These are phyloP conservation scores for Gnomoniopsis smithogilvyi DNA, from an alignment of 2,329 filamentous ascomycete species.

Conservation along the genomic window DNA sequence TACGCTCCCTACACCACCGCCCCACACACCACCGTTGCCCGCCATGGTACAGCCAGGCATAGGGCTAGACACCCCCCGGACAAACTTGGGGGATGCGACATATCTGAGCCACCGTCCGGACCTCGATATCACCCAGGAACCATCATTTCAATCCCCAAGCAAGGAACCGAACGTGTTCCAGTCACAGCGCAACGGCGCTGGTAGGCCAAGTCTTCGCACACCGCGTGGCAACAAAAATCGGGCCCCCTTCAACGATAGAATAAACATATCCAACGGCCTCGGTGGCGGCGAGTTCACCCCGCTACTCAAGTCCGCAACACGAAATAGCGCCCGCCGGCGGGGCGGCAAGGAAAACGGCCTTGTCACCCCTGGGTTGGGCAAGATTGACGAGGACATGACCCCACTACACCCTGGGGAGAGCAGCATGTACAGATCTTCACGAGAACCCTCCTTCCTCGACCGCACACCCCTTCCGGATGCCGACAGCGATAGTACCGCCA, in stretches of 20 bases:
- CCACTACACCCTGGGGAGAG: slow-evolving; percentile 71
- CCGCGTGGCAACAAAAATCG: slow-evolving; percentile 59
- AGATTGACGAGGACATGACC: slow-evolving; percentile 69
- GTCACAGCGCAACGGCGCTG: slow-evolving; percentile 64
- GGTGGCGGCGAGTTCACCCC: slow-evolving; percentile 86
- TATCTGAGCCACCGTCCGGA: slow-evolving; percentile 68
- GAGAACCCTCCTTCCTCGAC: slow-evolving; percentile 62
- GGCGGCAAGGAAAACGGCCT: slow-evolving; percentile 60
- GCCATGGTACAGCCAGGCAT: slow-evolving; percentile 64
- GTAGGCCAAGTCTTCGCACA: slow-evolving; percentile 62
- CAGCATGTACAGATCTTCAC: slow-evolving; percentile 65
- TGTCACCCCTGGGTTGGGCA: slow-evolving; percentile 66
- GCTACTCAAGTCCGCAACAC: slow-evolving; percentile 76
- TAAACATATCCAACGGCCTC: slow-evolving; percentile 65
- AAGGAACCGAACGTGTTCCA: slow-evolving; percentile 76
- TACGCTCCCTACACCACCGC: neutral
- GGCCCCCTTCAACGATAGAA: slow-evolving; percentile 66
- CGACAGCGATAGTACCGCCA: slow-evolving; percentile 75
- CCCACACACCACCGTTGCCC: slow-evolving; percentile 22
- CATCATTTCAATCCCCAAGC: slow-evolving; percentile 78
- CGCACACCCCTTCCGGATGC: slow-evolving; percentile 73
- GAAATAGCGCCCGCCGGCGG: slow-evolving; percentile 64
- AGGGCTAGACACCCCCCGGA: slow-evolving; percentile 80
- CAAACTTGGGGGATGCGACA: slow-evolving; percentile 79
- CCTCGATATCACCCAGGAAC: slow-evolving; percentile 82